Base-by-base conservation (phyloP, 2,329 filamentous ascomycete species). In the Incumbomyces delicatus region DNA sequence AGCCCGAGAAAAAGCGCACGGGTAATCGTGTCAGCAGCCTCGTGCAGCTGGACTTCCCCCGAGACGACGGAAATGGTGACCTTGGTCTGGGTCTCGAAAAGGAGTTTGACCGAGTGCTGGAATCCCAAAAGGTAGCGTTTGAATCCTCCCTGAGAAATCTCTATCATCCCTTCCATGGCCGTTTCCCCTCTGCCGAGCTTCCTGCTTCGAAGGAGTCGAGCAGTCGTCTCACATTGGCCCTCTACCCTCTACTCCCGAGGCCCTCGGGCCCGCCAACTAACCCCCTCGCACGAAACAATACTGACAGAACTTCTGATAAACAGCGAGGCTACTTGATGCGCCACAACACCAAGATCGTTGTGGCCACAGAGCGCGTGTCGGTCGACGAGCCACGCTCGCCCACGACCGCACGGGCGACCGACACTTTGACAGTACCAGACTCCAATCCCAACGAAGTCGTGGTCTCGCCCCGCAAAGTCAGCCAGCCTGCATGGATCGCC, bases 251-350 rank as follows among this genome's bases (percentile, higher is more conserved):
- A 27, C 44, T 53, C 20, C 49, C 53, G 31, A 55, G 51, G 36
- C 54, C 54, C 33, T 46, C 40, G 35, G 48, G 50, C 35, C 50
- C 51, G 8, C 48, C 48, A 44, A 37, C 47, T 41, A 42, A 27
- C 43, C 35, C 48, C 36, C 22, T 45, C 40, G 37, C 44, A 48
- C 54, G 47, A 53, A 53, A 55, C 48, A 66, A 74, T 79, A 75
- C 83, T 87, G 81, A 87, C 75, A 61, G 71, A 60, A 74, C 65
- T 61, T 60, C 69, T 58, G 72, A 66, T 57, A 75, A 74, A 80
- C 85, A 95, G 89, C 89, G 94, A 72, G 92, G 92, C 47, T 98
- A 98, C 62, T 75, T 96, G 38, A 98, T 96, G 90, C 82, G 92
- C 60, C 90, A 98, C 60, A 98, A 96, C 67, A 96, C 90, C 2